Base-by-base conservation (phyloP, 176 grass and related monocot species). In the Puccinellia tenuiflora region DNA sequence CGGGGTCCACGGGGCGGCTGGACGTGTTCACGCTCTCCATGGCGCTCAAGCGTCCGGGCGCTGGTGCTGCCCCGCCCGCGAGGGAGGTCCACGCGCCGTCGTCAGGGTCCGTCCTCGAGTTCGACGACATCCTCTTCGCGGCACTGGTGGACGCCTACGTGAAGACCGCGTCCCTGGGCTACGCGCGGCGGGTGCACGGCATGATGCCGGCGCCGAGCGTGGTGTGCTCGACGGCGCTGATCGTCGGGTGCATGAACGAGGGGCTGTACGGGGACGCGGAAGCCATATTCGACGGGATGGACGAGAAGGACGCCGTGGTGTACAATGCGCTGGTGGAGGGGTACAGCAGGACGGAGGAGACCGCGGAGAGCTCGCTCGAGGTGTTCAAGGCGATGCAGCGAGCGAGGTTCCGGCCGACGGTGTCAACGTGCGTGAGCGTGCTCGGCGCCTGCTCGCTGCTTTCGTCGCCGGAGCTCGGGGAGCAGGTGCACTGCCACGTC, bases 311-410 rank as follows among this genome's bases (percentile, higher is more conserved):
- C 77, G 60, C 29, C 1, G 83, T 98, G 68, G 79, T 55, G 18
- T 98, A 90, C 85, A 98, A 95, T 46, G 90, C 92, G 2, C 88
- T 93, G 90, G 83, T 98, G 9, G 90, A 95, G 64, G 90, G 96
- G 17, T 95, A 88, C 80, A 98, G 90, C 77, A 83, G 39, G 79
- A 72, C 46, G 18, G 64, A 84, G 50, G 92, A 91, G 21, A 93
- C 64, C 30, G 88, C 86, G 0, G 85, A 76, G 56, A 22, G 53
- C 73, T 98, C 90, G 1, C 83, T 95, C 0, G 83, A 91, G 81
- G 63, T 91, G 38, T 93, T 93, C 69, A 98, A 86, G 86, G 75
- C 70, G 46, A 93, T 95, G 86, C 88, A 86, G 77, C 74, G 7
- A 28, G 52, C 78, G 17, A 52, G 73, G 54, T 86, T 93, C 31